phyloP scores from a whole-genome alignment of 495 filamentous ascomycete genomes.

The Penicillium manginii region DNA sequence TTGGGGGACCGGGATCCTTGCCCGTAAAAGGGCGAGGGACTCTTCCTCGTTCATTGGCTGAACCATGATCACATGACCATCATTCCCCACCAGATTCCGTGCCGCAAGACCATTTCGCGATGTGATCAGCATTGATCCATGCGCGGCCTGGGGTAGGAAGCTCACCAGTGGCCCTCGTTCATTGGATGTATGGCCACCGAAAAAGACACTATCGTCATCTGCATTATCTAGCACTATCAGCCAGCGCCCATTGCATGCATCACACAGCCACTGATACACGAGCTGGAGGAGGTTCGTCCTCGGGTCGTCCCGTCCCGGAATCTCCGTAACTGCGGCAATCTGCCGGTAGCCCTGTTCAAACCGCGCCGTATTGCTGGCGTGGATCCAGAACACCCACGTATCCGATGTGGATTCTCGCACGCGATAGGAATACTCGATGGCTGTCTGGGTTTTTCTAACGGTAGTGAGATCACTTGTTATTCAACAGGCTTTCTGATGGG shows the following conservation, averaged over 20 bases:
- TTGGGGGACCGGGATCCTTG: too few relatives aligned
- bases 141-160: constrained; percentile 31
- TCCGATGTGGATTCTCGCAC: constrained; percentile 33
- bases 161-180: constrained; percentile 18
- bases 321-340: constrained; percentile 39
- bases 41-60: too few relatives aligned
- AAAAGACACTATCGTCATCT: constrained; percentile 34
- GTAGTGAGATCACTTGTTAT: not conserved
- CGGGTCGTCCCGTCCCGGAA: constrained; percentile 26
- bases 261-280: constrained; percentile 23
- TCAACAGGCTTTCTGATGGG: not conserved
- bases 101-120: too few relatives aligned
- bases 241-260: constrained; percentile 16
- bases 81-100: too few relatives aligned
- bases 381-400: constrained; percentile 48
- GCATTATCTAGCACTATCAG: constrained; percentile 41
- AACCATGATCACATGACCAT: too few relatives aligned
- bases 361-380: constrained; percentile 28
- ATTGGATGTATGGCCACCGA: constrained; percentile 14
- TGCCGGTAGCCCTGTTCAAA: constrained; percentile 50
- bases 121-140: too few relatives aligned
- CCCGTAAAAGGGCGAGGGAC: too few relatives aligned
- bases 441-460: constrained; percentile 53
- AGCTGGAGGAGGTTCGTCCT: constrained; percentile 23
- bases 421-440: constrained; percentile 52